Base-by-base conservation (phyloP, 1,139 yeast species). In the Nakaseomyces bracarensis region DNA sequence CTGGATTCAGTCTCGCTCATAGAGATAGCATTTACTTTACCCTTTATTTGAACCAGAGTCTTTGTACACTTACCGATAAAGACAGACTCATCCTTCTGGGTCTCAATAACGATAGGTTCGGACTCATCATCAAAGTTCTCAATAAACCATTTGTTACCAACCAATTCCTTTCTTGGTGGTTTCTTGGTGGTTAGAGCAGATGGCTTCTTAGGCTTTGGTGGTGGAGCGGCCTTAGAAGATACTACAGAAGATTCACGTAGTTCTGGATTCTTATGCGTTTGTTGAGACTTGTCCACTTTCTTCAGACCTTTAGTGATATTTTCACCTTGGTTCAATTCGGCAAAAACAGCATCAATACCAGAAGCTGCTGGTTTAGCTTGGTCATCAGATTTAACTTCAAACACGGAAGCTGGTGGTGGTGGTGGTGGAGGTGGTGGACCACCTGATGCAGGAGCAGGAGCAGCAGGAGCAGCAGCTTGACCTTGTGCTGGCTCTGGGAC, bases 231-330 rank as follows among this genome's bases (percentile, higher is more conserved):
- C 10, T 60, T 44, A 1, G 65, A 54, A 3, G 69, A 65, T 3
- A 58, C 63, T 6, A 57, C 38, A 0, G 71, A 65, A 2, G 72
- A 61, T 9, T 70, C 72, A 58, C 95, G 80, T 53, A 86, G 69
- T 35, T 71, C 81, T 4, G 96, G 96, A 64, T 87, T 87, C 67
- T 87, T 89, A 65, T 87, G 96, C 25, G 95, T 86, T 93, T 85
- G 86, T 66, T 87, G 84, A 15, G 94, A 82, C 66, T 79, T 84
- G 53, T 87, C 96, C 36, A 91, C 97, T 65, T 91, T 91, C 61
- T 82, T 85, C 55, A 93, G 76, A 4, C 87, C 84, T 22, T 89
- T 70, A 2, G 97, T 89, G 55, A 93, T 82, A 31, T 67, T 67
- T 51, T 79, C 84, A 44, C 99, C 99, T 66, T 80, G 74, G 66